Evolutionary conservation across 108 stramenopile species (phyloP), one percentile per base, ranked within the genome.

Genomic region (Nitzschia sp.): DNA sequence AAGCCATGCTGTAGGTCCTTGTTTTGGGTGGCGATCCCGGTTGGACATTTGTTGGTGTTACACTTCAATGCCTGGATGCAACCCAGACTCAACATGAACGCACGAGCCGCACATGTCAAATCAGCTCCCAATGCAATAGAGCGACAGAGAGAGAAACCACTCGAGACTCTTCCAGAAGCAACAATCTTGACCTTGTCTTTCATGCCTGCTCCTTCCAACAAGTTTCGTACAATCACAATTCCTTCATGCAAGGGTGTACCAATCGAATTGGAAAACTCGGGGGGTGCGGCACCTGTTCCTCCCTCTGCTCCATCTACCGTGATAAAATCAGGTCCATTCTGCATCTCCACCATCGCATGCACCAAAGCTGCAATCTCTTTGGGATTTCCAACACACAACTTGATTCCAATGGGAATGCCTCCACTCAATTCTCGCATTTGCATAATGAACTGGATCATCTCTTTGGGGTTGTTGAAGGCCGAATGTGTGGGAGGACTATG

Each of bases 51-150:
- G 72, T 95, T 95, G 11, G 90, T 83, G 62, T 90, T 86, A 67
- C 94, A 95, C 70, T 95, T 95, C 44, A 95, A 77, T 24, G 94
- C 92, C 71, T 93, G 92, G 51, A 95, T 91, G 53, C 94, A 95
- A 15, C 94, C 94, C 9, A 95, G 56, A 6, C 73, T 70, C 64
- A 95, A 78, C 76, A 95, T 75, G 63, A 95, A 90, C 10, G 85
- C 83, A 46, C 94, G 57, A 9, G 94, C 94, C 9, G 90, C 86
- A 74, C 87, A 87, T 53, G 80, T 80, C 10, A 87, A 57, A 71
- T 95, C 94, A 5, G 94, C 94, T 1, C 94, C 94, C 11, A 93
- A 71, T 8, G 92, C 87, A 29, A 93, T 46, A 14, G 71, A 90
- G 21, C 81, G 57, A 19, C 77, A 78, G 70, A 95, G 65, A 25